Base-by-base conservation (phyloP, 2,329 filamentous ascomycete genomes). In the Penicillium capsulatum region DNA sequence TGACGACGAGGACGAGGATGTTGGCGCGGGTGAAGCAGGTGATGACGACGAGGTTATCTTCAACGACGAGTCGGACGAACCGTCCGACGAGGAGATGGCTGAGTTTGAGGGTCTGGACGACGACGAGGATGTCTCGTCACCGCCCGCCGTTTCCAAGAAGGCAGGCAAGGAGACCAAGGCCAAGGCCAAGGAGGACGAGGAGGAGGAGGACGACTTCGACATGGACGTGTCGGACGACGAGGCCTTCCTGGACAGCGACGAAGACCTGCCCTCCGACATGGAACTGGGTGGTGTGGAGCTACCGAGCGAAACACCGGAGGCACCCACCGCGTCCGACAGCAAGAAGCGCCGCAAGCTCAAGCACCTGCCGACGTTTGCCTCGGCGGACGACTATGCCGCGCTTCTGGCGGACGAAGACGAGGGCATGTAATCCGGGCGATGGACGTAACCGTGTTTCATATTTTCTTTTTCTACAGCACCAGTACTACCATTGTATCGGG, bases 281-380 rank as follows among this genome's bases (percentile, higher is more conserved):
- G 69, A 73, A 15, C 52, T 70, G 19, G 65, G 61, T 14, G 64
- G 66, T 27, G 66, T 67, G 36, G 72, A 70, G 24, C 42, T 67
- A 9, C 51, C 63, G 33, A 58, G 64, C 27, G 61, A 66, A 14
- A 28, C 35, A 42, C 48, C 61, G 29, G 71, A 70, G 33, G 60
- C 66, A 15, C 60, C 66, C 40, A 43, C 65, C 42, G 59, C 66
- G 41, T 66, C 70, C 15, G 63, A 63, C 11, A 64, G 65, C 51
- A 76, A 79, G 61, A 86, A 85, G 70, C 83, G 78, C 70, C 88
- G 83, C 75, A 87, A 87, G 71, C 74, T 97, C 65, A 95, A 89
- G 76, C 80, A 81, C 49, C 72, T 98, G 53, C 92, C 92, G 5
- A 94, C 81, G 24, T 98, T 98, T 71, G 92, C 94, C 14, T 94